These are phyloP conservation scores for Mariannaea elegans DNA, from an alignment of 2,329 filamentous ascomycete species.

Conservation along the genomic window DNA sequence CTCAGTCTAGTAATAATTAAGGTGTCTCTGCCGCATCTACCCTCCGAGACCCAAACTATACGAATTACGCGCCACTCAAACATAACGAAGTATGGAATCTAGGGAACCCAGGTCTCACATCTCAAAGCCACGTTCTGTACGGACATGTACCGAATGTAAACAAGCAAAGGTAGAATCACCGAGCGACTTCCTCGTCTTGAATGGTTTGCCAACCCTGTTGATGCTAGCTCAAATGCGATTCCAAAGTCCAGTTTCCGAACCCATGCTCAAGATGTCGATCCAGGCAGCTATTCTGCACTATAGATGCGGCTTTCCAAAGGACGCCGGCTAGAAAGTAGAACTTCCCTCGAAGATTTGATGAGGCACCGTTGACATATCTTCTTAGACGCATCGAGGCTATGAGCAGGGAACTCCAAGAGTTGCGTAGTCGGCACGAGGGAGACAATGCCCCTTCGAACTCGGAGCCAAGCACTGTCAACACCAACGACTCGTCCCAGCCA, in stretches of 20 bases:
- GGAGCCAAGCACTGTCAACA: constrained; percentile 8
- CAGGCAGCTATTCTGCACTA: constrained; percentile 31
- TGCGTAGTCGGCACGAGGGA: constrained; percentile 22
- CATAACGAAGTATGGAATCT: too few species aligned
- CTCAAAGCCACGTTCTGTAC: too few species aligned
- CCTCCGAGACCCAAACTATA: too few species aligned
- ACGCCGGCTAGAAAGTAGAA: constrained; percentile 30
- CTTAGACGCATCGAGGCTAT: constrained; percentile 30
- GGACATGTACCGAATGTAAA: constrained; percentile 29
- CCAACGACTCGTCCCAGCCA: background rate
- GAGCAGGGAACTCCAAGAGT: constrained; percentile 33
- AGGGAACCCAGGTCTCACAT: too few species aligned
- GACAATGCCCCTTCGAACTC: constrained; percentile 4
- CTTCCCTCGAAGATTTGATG: too few species aligned
- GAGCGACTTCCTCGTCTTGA: too few species aligned
- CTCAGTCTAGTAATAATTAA: background rate
- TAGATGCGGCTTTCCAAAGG: constrained; percentile 29
- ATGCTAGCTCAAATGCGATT: constrained; percentile 30
- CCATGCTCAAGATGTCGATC: constrained; percentile 28
- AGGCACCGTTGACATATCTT: background rate
- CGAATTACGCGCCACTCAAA: too few species aligned
- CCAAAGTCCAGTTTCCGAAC: constrained; percentile 31
- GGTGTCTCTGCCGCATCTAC: too few species aligned
- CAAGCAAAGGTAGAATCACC: constrained; percentile 19
- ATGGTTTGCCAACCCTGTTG: background rate